These are phyloP conservation scores for Plenodomus lindquistii DNA, from an alignment of 2,329 filamentous ascomycete species.

Conservation along the genomic window DNA sequence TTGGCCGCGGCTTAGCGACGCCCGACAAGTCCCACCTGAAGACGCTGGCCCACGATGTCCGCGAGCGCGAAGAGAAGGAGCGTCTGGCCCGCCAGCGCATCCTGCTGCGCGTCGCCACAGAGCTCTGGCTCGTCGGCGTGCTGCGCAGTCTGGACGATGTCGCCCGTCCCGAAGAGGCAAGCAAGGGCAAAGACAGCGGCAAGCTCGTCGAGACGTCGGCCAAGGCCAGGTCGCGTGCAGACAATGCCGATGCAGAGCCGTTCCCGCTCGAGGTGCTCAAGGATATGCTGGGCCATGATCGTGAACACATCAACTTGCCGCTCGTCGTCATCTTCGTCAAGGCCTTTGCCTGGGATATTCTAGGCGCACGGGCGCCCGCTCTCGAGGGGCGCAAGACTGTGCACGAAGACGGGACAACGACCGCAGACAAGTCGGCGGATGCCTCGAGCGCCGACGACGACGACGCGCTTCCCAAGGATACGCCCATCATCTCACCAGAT, in stretches of 20 bases:
- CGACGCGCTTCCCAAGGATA: conserved; percentile 61
- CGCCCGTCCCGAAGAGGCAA: conserved; percentile 65
- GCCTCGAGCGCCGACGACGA: conserved; percentile 57
- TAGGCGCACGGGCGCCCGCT: conserved; percentile 74
- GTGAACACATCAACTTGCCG: conserved; percentile 88
- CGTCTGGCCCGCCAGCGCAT: conserved; percentile 83
- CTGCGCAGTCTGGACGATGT: conserved; percentile 78
- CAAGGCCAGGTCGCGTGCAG: conserved; percentile 65
- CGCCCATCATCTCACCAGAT: conserved; percentile 74
- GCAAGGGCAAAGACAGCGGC: conserved; percentile 60
- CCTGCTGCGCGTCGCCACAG: conserved; percentile 86
- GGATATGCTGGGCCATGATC: conserved; percentile 89
- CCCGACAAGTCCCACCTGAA: conserved; percentile 87
- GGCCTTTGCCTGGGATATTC: conserved; percentile 91
- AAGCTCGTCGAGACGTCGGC: conserved; percentile 59
- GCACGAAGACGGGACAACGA: conserved; percentile 76
- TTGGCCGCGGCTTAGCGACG: conserved; percentile 87
- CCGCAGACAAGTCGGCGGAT: conserved; percentile 58
- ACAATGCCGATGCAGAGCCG: conserved; percentile 76
- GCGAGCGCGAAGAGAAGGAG: conserved; percentile 95
- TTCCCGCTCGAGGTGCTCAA: conserved; percentile 98
- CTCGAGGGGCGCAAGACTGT: conserved; percentile 82
- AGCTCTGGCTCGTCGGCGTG: conserved; percentile 92
- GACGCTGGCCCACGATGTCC: conserved; percentile 74
- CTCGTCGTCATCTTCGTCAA: conserved; percentile 95